Percentiles rank a stretch among this genome's conserved stretches.
These are phyloP conservation scores for Pichia paraexigua DNA, from an alignment of 805 yeast species.

Conservation along the genomic window DNA sequence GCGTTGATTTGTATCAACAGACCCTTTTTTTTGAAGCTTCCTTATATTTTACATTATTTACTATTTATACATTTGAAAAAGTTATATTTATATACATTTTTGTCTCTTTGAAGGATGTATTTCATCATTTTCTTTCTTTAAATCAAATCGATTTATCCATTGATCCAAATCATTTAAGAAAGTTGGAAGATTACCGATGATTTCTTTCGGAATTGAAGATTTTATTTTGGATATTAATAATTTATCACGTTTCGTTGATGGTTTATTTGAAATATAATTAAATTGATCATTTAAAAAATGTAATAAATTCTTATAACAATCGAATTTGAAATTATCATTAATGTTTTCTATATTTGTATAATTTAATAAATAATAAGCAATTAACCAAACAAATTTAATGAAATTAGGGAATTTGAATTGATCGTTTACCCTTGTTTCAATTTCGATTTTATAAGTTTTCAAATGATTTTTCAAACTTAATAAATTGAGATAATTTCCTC, in stretches of 20 bases:
- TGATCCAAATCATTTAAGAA: not conserved
- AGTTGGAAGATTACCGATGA: slow-evolving; percentile 5
- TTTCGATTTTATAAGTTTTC: slow-evolving; percentile 53
- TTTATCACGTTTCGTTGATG: not conserved
- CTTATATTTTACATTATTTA: too few relatives aligned
- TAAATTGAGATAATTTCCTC: slow-evolving; percentile 77
- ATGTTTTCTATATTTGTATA: not conserved
- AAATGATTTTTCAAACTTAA: slow-evolving; percentile 58
- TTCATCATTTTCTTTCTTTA: not conserved
- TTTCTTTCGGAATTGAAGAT: slow-evolving; percentile 22
- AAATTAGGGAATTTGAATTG: slow-evolving; percentile 76
- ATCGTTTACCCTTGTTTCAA: slow-evolving; percentile 60
- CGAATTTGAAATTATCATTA: slow-evolving; percentile 13
- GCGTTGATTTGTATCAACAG: too few relatives aligned
- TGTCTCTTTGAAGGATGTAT: not conserved
- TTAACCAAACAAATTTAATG: slow-evolving; percentile 59
- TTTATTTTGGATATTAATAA: slow-evolving; percentile 33
- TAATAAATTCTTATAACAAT: slow-evolving; percentile 16
- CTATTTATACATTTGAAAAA: too few relatives aligned
- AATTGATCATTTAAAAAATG: slow-evolving; percentile 15
- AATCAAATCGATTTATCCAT: not conserved
- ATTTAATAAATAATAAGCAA: slow-evolving; percentile 37
- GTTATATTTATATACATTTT: not conserved
- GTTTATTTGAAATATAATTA: not conserved
- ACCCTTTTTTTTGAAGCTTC: too few relatives aligned